Base-by-base conservation (phyloP, 768 basidiomycete species). In the Chalciporus pseudorubinellus region DNA sequence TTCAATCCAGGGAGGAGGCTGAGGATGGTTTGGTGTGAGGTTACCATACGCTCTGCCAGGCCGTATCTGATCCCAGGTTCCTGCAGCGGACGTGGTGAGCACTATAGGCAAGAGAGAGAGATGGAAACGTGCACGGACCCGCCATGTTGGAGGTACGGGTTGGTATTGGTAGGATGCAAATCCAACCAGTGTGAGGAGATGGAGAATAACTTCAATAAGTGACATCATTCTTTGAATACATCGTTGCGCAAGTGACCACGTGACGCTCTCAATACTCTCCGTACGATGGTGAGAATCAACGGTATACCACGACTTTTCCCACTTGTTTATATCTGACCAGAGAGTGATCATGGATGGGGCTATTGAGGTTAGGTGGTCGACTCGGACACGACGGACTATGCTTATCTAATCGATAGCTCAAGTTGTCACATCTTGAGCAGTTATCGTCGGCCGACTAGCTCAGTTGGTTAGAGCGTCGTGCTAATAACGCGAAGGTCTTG, bases 21-120 rank as follows among this genome's bases (percentile, higher is more conserved):
- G 52, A 77, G 65, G 50, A 78, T 75, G 7, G 71, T 75, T 53
- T 70, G 64, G 51, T 76, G 70, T 2, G 78, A 67, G 24, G 77
- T 68, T 6, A 67, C 59, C n/a, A 76, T 69, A 13, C 75, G 74
- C 48, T 76, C 68, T 18, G 65, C 56, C n/a, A 68, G 50, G 6
- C 69, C 57, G 18, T 73, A 69, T 7, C 68, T 65, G 56, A 72
- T 78, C 55, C 41, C 70, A 55, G 70, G 72, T 66, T 80, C 70
- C 79, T 79, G 39, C 9, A 18, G 22, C 13, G 21, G 12, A 9
- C 19, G 26, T 41, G 9, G 16, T 45, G 24, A 41, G 33, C 2
- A 31, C 31, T 16, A 18, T 12, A 12, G 48, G 22, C 8, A 22
- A 13, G 39, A 36, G 12, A 16, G 39, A 38, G 29, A 14, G 24